A percentile compares a stretch with the other conserved stretches of the same genome.
These are phyloP conservation scores for Paulownia fortunei DNA, from an alignment of 257 asterid genomes.

Conservation along the genomic window DNA sequence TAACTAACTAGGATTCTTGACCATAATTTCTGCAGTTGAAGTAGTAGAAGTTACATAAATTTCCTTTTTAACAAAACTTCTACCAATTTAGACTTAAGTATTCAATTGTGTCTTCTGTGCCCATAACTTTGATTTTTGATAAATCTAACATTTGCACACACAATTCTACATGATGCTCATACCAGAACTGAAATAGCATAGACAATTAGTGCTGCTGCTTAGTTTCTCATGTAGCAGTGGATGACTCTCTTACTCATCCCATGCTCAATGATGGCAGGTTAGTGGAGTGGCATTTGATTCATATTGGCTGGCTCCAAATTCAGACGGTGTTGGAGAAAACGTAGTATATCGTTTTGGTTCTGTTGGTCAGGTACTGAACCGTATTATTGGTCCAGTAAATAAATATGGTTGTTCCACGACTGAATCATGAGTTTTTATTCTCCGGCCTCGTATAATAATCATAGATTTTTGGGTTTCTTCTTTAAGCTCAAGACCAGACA, in stretches of 20 bases:
- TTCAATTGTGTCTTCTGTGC: conserved; percentile 3
- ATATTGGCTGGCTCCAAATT: conserved; percentile 85
- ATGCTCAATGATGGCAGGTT: conserved; percentile 63
- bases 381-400: conserved; percentile 7
- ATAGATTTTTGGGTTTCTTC: background rate
- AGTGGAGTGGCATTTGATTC: conserved; percentile 99
- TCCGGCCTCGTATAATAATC: background rate
- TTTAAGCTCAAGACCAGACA: background rate
- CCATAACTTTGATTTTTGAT: background rate
- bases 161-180: conserved; percentile 11
- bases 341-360: conserved; percentile 96
- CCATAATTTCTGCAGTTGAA: background rate
- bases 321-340: conserved; percentile 86
- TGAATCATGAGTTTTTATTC: background rate
- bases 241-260: conserved; percentile 28
- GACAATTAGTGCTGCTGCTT: background rate
- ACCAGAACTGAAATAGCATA: background rate
- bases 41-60: background rate
- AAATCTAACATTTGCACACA: background rate
- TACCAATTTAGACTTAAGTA: background rate
- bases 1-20: background rate
- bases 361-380: conserved; percentile 89
- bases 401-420: background rate
- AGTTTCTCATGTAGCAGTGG: conserved; percentile 20
- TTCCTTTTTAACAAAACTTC: background rate